Evolutionary conservation across 208 protist species (phyloP).

Genomic region (Crithidia sp.): DNA sequence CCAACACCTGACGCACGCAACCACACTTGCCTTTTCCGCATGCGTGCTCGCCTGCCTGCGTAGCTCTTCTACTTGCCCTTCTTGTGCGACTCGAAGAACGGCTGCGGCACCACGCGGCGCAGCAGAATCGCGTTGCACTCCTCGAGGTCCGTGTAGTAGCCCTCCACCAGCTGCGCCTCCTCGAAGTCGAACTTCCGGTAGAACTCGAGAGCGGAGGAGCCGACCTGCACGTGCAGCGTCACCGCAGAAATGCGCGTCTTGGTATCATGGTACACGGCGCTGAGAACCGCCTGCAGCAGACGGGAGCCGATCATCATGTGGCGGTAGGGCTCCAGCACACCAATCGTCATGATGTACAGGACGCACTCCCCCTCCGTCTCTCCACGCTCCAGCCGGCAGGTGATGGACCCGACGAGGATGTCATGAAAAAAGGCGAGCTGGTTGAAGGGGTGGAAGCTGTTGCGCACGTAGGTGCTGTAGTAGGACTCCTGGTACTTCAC

Average conservation of each 20-base stretch:
- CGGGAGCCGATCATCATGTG: constrained; percentile 82
- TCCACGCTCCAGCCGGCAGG: constrained; percentile 83
- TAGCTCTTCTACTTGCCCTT: constrained; percentile 26
- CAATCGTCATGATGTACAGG: constrained; percentile 95
- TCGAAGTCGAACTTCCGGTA: constrained; percentile 86
- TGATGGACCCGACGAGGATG: constrained; percentile 91
- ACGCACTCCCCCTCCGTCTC: constrained; percentile 50
- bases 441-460: constrained; percentile 69
- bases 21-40: too few species aligned
- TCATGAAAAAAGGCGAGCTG: constrained; percentile 90
- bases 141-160: constrained; percentile 90
- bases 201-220: constrained; percentile 78
- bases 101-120: constrained; percentile 60
- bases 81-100: constrained; percentile 50
- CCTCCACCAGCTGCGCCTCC: constrained; percentile 51
- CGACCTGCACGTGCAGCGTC: constrained; percentile 87
- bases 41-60: too few species aligned
- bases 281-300: constrained; percentile 67
- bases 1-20: too few species aligned
- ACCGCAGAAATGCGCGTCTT: constrained; percentile 58
- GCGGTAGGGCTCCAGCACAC: constrained; percentile 91
- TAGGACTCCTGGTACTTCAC: constrained; percentile 87
- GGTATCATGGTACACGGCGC: constrained; percentile 57
- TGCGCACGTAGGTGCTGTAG: constrained; percentile 77
- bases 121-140: constrained; percentile 75